These are phyloP conservation scores for Sporormia fimetaria DNA, from an alignment of 495 filamentous ascomycete species.

Conservation along the genomic window DNA sequence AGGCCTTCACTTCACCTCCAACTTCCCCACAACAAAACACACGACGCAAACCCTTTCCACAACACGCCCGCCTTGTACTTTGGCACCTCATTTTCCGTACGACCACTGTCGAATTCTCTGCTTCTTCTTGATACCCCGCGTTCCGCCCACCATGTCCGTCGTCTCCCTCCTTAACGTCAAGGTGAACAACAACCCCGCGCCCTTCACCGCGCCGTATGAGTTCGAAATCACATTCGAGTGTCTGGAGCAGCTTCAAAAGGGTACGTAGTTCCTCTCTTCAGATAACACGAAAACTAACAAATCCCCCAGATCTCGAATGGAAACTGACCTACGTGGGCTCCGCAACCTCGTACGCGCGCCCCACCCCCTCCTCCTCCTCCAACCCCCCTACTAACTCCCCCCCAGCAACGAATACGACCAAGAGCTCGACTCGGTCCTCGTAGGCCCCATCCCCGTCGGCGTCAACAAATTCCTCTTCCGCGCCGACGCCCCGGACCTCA, in stretches of 20 bases:
- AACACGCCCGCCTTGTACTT: too few species aligned
- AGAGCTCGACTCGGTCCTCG: slow-evolving; percentile 90
- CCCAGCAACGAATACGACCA: slow-evolving; percentile 82
- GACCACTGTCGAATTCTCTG: too few species aligned
- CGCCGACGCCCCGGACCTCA: slow-evolving; percentile 80
- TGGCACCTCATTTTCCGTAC: too few species aligned
- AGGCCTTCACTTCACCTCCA: too few species aligned
- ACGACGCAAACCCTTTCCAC: too few species aligned
- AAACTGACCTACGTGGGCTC: slow-evolving; percentile 98
- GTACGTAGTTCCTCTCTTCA: slow-evolving; percentile 35
- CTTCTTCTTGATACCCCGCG: slow-evolving; percentile 3
- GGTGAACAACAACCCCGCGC: slow-evolving; percentile 90
- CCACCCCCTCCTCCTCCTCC: slow-evolving; percentile 13
- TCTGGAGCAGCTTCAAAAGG: slow-evolving; percentile 83
- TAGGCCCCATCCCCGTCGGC: slow-evolving; percentile 90
- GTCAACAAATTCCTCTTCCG: slow-evolving; percentile 99
- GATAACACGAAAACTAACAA: slow-evolving; percentile 15
- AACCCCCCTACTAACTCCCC: slow-evolving; percentile 19
- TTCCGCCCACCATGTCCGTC: slow-evolving; percentile 61
- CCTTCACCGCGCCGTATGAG: slow-evolving; percentile 77
- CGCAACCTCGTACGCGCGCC: slow-evolving; percentile 71
- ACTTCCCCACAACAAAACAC: too few species aligned
- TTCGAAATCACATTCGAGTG: slow-evolving; percentile 99
- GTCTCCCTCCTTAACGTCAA: slow-evolving; percentile 91
- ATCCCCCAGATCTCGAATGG: slow-evolving; percentile 79